Evolutionary conservation across 306 rosid genomes (phyloP).

Genomic region (Quercus glauca): DNA sequence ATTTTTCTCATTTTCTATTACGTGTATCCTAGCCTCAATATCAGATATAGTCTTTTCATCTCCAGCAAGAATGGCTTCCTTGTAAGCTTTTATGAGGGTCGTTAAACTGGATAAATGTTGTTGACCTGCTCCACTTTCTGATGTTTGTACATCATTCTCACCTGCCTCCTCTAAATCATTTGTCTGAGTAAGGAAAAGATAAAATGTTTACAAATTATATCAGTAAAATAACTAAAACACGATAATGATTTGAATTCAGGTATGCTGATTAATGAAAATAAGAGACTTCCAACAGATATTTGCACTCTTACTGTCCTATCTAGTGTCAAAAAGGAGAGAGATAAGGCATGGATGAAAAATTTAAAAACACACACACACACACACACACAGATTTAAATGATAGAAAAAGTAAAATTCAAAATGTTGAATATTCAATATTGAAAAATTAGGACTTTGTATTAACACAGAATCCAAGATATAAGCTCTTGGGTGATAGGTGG

Average conservation of each 20-base stretch:
- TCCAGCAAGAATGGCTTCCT: conserved; percentile 58
- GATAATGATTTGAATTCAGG: background rate
- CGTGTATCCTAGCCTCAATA: conserved; percentile 47
- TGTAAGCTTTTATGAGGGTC: conserved; percentile 60
- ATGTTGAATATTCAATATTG: background rate
- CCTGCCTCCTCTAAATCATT: conserved; percentile 36
- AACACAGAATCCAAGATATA: background rate
- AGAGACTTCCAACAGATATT: background rate
- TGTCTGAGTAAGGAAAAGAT: conserved; percentile 28
- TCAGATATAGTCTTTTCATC: conserved; percentile 39
- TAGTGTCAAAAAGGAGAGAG: background rate
- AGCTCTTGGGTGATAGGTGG: background rate
- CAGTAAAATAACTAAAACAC: background rate
- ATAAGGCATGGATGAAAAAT: background rate
- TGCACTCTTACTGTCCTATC: background rate
- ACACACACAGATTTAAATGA: background rate
- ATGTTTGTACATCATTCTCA: conserved; percentile 23
- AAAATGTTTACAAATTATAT: conserved; percentile 1
- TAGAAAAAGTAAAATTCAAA: background rate
- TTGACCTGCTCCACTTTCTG: conserved; percentile 28
- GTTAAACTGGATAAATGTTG: conserved; percentile 30
- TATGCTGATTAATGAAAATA: background rate
- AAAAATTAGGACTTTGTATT: background rate
- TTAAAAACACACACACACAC: background rate
- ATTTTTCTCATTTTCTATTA: conserved; percentile 39